Evolutionary conservation across 306 rosid species (phyloP).

Genomic region (Malus sylvestris): DNA sequence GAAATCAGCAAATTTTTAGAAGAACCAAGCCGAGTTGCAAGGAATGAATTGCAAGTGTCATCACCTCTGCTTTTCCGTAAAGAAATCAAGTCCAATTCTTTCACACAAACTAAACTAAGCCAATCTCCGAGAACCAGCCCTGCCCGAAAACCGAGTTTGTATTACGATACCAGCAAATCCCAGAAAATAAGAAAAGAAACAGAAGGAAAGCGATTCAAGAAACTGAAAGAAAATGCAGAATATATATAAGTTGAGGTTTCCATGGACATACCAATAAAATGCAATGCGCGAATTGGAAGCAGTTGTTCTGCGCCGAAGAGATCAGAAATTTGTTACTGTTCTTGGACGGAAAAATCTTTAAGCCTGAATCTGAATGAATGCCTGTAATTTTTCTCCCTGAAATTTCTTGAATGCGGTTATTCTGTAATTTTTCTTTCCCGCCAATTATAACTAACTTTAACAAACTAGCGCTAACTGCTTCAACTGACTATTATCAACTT

Average conservation of each 20-base stretch:
- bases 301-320: not conserved
- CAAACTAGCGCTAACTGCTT: too few species aligned
- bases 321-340: not conserved
- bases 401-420: not conserved
- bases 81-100: not conserved
- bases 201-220: not conserved
- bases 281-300: not conserved
- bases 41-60: too few species aligned
- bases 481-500: too few species aligned
- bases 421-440: not conserved
- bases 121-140: not conserved
- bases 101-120: not conserved
- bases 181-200: not conserved
- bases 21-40: too few species aligned
- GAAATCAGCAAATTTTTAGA: too few species aligned
- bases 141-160: not conserved
- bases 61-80: too few species aligned
- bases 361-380: not conserved
- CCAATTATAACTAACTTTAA: not conserved
- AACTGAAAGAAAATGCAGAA: not conserved
- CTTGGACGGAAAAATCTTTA: too few species aligned
- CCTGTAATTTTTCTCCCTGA: not conserved
- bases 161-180: too few species aligned
- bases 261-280: not conserved
- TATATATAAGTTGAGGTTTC: too few species aligned